Percentiles rank a stretch among this genome's conserved stretches.
Evolutionary conservation across 129 eudicot species (phyloP).

Genomic region (Pittosporum tobira): DNA sequence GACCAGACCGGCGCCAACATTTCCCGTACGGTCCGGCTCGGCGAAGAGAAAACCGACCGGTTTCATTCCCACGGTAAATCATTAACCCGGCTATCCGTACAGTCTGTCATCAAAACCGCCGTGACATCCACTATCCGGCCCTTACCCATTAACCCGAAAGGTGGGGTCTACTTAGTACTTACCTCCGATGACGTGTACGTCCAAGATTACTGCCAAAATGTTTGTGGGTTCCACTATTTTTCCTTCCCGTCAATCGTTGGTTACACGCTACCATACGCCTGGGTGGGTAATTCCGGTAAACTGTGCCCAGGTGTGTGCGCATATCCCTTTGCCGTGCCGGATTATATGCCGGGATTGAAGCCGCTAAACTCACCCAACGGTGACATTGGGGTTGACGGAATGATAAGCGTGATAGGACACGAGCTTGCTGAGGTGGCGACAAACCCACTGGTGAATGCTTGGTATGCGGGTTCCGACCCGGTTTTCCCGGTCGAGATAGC

Average conservation of each 20-base stretch:
- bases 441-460: conserved; percentile 71
- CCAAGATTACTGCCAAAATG: conserved; percentile 65
- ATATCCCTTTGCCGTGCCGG: conserved; percentile 74
- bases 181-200: conserved; percentile 77
- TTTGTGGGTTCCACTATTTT: conserved; percentile 82
- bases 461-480: conserved; percentile 89
- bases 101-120: conserved; percentile 62
- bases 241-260: conserved; percentile 86
- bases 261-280: conserved; percentile 82
- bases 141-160: conserved; percentile 55
- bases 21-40: conserved; percentile 44
- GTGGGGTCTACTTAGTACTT: conserved; percentile 64
- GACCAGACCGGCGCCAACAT: conserved; percentile 79
- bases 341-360: conserved; percentile 52
- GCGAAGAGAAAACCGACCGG: conserved; percentile 65
- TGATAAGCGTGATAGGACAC: conserved; percentile 79
- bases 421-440: conserved; percentile 74
- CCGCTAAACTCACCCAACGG: conserved; percentile 68
- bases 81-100: conserved; percentile 66
- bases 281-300: conserved; percentile 76
- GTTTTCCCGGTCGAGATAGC: conserved; percentile 79
- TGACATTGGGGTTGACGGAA: conserved; percentile 71
- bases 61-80: conserved; percentile 68
- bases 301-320: conserved; percentile 77
- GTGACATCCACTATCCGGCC: conserved; percentile 61